Evolutionary conservation across 371 early-diverging fungal species (phyloP), one percentile per base, ranked within the genome.

Genomic region (Rhizopus delemar): DNA sequence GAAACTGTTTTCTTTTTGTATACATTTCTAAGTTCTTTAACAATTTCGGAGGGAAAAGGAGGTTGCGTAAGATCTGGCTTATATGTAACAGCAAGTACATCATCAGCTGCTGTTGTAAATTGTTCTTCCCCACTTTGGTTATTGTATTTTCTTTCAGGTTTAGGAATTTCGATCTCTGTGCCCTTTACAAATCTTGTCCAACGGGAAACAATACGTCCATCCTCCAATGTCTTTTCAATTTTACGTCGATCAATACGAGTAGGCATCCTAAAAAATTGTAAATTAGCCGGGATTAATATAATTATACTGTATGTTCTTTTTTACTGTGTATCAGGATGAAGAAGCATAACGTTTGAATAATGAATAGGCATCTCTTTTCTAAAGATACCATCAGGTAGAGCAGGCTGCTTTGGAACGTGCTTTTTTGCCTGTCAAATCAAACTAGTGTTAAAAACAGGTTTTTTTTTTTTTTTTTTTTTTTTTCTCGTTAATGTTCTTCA

Each of bases 301-400:
- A 22, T 53, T 76, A 73, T 31, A 72, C 75, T 65, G 4, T 15
- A 6, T 43, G 4, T 9, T n/a, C 8, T 43, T 43, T n/a, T 68
- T 50, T 80, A 80, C 77, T 77, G 75, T 53, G 80, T 80, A 57
- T 77, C 73, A 39, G 80, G 80, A 46, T 80, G 75, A 41, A 77
- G 63, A 13, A 80, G 59, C 80, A 80, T 80, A 45, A 80, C 67
- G 53, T 80, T 80, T 29, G 80, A 80, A 28, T 73, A 61, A 50
- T 80, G 80, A 61, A 77, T 77, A 39, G 80, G 75, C 49, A 65
- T 62, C 56, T 77, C 77, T 46, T 65, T 71, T 67, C 77, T 65
- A 59, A 77, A 63, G 35, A 75, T 67, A 62, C 77, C 77, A 11
- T 77, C 75, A 49, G 80, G 77, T 16, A 75, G 72, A 55, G 62